These are phyloP conservation scores for Alternaria viburni DNA, from an alignment of 2,329 filamentous ascomycete species.

Conservation along the genomic window DNA sequence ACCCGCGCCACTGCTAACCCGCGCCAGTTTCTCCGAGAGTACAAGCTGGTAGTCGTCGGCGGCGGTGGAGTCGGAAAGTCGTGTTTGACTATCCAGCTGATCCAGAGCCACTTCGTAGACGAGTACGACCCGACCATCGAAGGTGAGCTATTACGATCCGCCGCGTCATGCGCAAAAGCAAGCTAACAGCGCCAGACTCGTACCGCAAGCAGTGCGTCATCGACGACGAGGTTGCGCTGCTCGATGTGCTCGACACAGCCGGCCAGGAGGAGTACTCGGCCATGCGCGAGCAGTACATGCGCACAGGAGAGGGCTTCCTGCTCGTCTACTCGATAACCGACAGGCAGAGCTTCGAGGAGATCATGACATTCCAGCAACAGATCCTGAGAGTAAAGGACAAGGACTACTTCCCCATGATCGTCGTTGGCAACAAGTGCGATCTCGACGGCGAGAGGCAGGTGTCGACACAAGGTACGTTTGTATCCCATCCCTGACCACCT, in stretches of 20 bases:
- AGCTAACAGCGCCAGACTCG: constrained; percentile 70
- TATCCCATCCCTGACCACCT: constrained; percentile 3
- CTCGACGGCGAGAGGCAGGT: constrained; percentile 91
- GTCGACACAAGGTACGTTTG: constrained; percentile 79
- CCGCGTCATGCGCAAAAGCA: neutral
- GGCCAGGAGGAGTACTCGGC: constrained; percentile 99
- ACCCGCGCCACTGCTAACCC: constrained; percentile 43
- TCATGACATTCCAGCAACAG: constrained; percentile 98
- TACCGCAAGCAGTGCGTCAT: constrained; percentile 99
- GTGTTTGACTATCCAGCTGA: constrained; percentile 90
- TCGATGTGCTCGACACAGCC: constrained; percentile 97
- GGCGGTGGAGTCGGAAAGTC: constrained; percentile 99
- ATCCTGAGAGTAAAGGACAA: constrained; percentile 99
- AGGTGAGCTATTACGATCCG: constrained; percentile 64
- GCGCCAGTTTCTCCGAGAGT: constrained; percentile 59
- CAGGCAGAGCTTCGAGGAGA: constrained; percentile 96
- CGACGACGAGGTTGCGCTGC: constrained; percentile 94
- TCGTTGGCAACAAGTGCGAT: constrained; percentile 99
- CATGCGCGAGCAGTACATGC: constrained; percentile 99
- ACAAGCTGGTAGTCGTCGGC: constrained; percentile 83
- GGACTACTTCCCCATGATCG: constrained; percentile 99
- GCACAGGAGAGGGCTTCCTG: constrained; percentile 96
- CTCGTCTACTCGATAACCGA: constrained; percentile 98
- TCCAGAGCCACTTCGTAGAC: constrained; percentile 92
- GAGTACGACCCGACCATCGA: constrained; percentile 99